Base-by-base conservation (phyloP, 2,329 filamentous ascomycete species). In the Exophiala sideris region DNA sequence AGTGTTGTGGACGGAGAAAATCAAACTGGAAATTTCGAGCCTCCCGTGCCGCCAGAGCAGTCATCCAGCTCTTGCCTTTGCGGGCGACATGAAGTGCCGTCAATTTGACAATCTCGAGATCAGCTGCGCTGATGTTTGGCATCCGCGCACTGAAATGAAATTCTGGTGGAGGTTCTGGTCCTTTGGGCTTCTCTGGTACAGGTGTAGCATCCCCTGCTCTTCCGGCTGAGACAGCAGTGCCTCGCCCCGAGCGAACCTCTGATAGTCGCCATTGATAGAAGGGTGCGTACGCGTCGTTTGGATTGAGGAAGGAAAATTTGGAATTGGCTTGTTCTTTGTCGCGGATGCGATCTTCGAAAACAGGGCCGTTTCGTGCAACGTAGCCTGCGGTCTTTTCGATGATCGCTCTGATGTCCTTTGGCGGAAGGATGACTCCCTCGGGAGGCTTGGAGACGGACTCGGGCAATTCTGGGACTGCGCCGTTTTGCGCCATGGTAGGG, bases 371-470 rank as follows among this genome's bases (percentile, higher is more conserved):
- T 63, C 84, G 80, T 55, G 86, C 85, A 54, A 96, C 89, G 69
- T 95, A 97, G 44, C 91, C 91, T 49, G 94, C 92, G 10, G 92
- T 96, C 76, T 95, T 97, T 72, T 96, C 91, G 67, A 99, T 85
- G 62, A 92, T 82, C 16, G 78, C 79, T 79, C 91, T 86, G 66
- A 96, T 91, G 68, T 91, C 88, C 68, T 85, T 83, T 0, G 84
- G 94, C 18, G 94, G 94, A 50, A 96, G 81, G 52, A 96, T 88
- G 60, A 96, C 81, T 59, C 91, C 90, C 54, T 85, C 76, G 3
- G 92, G 92, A 33, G 89, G 85, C 70, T 91, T 92, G 69, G 85
- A 82, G 59, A 85, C 81, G 59, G 91, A 73, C 51, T 82, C 78
- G 18, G 71, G 67, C 9, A 72, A 62, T 10, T 65, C 67, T 39